Conservation (phyloP, 2,329 filamentous ascomycete genomes). For the Colletotrichum sansevieriae region DNA sequence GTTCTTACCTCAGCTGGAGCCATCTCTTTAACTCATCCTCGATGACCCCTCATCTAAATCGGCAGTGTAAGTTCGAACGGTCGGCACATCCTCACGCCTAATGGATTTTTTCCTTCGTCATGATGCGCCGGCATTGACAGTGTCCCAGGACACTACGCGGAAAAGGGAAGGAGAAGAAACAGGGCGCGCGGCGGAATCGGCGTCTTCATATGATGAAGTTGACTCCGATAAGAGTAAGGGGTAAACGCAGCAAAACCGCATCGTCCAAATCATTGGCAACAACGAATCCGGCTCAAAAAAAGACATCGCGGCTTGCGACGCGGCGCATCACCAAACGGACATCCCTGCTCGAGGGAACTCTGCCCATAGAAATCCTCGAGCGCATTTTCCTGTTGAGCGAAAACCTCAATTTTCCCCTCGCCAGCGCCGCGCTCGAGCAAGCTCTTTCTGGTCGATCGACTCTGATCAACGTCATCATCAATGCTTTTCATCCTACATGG, state of each 20-base stretch:
- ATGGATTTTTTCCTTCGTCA: not conserved
- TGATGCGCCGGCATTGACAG: not conserved
- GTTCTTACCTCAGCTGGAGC: slow-evolving; percentile 24
- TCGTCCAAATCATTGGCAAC: slow-evolving; percentile 16
- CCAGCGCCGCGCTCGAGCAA: slow-evolving; percentile 59
- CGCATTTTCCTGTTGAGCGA: slow-evolving; percentile 63
- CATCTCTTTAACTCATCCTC: slow-evolving; percentile 19
- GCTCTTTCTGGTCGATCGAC: slow-evolving; percentile 59
- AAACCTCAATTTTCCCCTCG: slow-evolving; percentile 62
- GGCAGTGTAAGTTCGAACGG: slow-evolving; percentile 4
- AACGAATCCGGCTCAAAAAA: slow-evolving; percentile 1
- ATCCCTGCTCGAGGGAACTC: slow-evolving; percentile 48
- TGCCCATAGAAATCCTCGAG: slow-evolving; percentile 68
- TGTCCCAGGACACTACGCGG: slow-evolving; percentile 5
- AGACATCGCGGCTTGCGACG: slow-evolving; percentile 12
- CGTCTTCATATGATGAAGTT: slow-evolving; percentile 56
- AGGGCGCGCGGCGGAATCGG: not conserved
- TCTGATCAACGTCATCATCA: slow-evolving; percentile 53
- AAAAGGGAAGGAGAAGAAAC: not conserved
- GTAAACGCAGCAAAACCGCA: slow-evolving; percentile 55
- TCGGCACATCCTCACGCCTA: not conserved
- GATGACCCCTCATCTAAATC: slow-evolving; percentile 4
- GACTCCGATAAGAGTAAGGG: slow-evolving; percentile 62
- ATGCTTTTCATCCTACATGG: slow-evolving; percentile 55
- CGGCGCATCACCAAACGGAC: slow-evolving; percentile 24